phyloP scores from a whole-genome alignment of 176 grass and related monocot genomes.

The Lolium rigidum region DNA sequence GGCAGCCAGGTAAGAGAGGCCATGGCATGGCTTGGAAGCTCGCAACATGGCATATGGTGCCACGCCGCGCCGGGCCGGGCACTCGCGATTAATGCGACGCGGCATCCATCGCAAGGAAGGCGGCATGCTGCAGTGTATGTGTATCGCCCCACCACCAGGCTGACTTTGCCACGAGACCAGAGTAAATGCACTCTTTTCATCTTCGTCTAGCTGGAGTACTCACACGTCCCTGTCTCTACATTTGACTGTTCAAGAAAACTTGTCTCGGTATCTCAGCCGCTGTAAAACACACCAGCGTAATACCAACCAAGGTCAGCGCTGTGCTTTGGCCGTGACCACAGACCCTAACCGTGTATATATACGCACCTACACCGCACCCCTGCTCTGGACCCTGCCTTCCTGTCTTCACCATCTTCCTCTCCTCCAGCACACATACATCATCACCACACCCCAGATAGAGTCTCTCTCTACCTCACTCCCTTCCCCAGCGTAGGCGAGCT shows the following conservation, averaged over 20 bases:
- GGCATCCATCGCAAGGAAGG: conserved; percentile 32
- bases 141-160: conserved; percentile 50
- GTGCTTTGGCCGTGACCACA: conserved; percentile 16
- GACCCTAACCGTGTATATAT: conserved; percentile 46
- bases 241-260: conserved; percentile 26
- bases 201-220: neutral
- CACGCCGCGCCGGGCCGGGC: neutral
- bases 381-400: conserved; percentile 41
- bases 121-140: conserved; percentile 7
- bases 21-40: too few species aligned
- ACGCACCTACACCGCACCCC: conserved; percentile 21
- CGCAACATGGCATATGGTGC: too few species aligned
- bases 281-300: neutral
- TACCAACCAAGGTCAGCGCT: conserved; percentile 51
- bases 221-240: neutral
- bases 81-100: conserved; percentile 52
- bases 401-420: conserved; percentile 15
- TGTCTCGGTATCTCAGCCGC: conserved; percentile 21
- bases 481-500: neutral
- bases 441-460: too few species aligned
- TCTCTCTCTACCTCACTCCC: neutral
- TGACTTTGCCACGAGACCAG: conserved; percentile 51
- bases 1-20: too few species aligned
- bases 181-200: conserved; percentile 39
- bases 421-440: neutral